These are phyloP conservation scores for Calvatia gigantea DNA, from an alignment of 768 basidiomycete genomes.

Conservation along the genomic window DNA sequence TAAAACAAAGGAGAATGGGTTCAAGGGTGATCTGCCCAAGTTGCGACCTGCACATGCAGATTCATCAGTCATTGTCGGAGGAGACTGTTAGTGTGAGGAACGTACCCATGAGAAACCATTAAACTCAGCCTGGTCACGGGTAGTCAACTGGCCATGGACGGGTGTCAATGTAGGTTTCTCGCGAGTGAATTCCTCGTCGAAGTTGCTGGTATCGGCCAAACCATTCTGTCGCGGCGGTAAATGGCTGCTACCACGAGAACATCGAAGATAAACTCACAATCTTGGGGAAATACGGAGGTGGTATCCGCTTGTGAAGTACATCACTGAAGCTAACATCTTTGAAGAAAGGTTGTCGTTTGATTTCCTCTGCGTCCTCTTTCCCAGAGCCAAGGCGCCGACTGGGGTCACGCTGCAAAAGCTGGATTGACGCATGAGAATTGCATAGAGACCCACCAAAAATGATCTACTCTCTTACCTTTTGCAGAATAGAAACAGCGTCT, in stretches of 20 bases:
- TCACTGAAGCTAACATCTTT: slow-evolving; percentile 97
- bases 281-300: slow-evolving; percentile 95
- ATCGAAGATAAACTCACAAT: slow-evolving; percentile 57
- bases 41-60: slow-evolving; percentile 35
- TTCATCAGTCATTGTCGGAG: slow-evolving; percentile 8
- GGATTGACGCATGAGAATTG: not conserved
- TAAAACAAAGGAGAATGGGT: slow-evolving; percentile 13
- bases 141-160: slow-evolving; percentile 88
- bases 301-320: slow-evolving; percentile 95
- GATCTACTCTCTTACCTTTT: slow-evolving; percentile 58
- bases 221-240: slow-evolving; percentile 52
- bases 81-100: not conserved
- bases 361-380: slow-evolving; percentile 92
- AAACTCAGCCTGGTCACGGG: slow-evolving; percentile 93
- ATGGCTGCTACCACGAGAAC: not conserved
- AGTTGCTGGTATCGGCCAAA: slow-evolving; percentile 87
- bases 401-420: slow-evolving; percentile 94
- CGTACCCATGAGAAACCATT: slow-evolving; percentile 93
- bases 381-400: slow-evolving; percentile 85
- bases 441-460: not conserved
- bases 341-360: slow-evolving; percentile 98
- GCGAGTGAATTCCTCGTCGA: slow-evolving; percentile 94
- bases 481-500: slow-evolving; percentile 92
- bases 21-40: slow-evolving; percentile 56
- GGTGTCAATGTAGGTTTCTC: slow-evolving; percentile 98